Evolutionary conservation across 2,329 filamentous ascomycete species (phyloP).

Genomic region (Cladosporium oxysporum): DNA sequence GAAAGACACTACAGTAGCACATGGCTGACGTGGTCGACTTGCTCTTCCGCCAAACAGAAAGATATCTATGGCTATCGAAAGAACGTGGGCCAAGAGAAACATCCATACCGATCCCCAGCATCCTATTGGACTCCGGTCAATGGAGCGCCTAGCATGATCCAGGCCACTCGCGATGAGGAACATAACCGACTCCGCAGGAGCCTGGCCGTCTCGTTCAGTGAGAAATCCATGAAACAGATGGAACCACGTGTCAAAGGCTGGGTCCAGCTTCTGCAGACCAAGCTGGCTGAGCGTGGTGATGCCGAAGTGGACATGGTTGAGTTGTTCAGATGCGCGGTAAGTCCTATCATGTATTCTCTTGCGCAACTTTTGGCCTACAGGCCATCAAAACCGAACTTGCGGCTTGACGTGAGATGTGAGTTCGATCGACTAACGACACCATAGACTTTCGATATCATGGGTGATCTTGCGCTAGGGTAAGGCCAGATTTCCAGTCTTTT

Average conservation of each 20-base stretch:
- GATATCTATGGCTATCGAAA: slow-evolving; percentile 33
- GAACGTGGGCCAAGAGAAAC: background rate
- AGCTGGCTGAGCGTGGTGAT: slow-evolving; percentile 24
- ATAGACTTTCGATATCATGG: slow-evolving; percentile 33
- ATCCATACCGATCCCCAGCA: background rate
- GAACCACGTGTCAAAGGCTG: slow-evolving; percentile 35
- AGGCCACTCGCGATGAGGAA: background rate
- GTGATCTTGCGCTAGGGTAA: slow-evolving; percentile 31
- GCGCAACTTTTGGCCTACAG: background rate
- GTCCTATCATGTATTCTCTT: background rate
- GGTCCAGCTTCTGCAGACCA: slow-evolving; percentile 27
- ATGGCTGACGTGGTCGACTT: background rate
- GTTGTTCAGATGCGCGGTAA: slow-evolving; percentile 33
- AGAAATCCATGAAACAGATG: slow-evolving; percentile 33
- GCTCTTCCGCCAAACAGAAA: slow-evolving; percentile 10
- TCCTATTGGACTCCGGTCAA: slow-evolving; percentile 28
- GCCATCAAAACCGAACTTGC: background rate
- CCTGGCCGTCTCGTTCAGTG: slow-evolving; percentile 32
- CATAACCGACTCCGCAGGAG: slow-evolving; percentile 1
- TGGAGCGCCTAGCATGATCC: slow-evolving; percentile 26
- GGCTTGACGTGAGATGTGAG: background rate
- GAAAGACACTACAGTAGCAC: background rate
- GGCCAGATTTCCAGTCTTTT: background rate
- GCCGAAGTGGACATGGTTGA: slow-evolving; percentile 33
- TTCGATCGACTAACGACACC: background rate